Evolutionary conservation across 495 filamentous ascomycete genomes (phyloP), one percentile per base, ranked within the genome.

Genomic region (Immersiella caudata): DNA sequence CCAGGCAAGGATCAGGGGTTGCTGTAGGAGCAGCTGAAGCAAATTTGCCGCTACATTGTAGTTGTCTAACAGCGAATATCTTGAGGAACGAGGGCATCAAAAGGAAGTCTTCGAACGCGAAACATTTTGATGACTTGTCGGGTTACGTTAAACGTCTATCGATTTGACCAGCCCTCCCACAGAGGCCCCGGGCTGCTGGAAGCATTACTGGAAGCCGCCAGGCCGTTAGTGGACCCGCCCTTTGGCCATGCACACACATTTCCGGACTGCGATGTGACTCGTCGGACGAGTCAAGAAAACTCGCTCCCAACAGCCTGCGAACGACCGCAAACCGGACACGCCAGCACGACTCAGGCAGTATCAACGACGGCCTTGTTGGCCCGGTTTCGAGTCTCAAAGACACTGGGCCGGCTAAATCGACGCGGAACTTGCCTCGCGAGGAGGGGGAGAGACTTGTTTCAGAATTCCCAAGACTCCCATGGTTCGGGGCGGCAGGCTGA

Each of bases 341-440:
- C 18, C 49, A 59, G 24, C 26, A 59, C 24, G 24, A 59, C 56
- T 29, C 56, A 55, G 52, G 24, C 52, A 6, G 56, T n/a, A 22
- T 59, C 35, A 6, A 55, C 21, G 40, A 33, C 60, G 33, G 7
- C 46, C 36, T 33, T 54, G 54, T 40, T 60, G 69, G 66, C 61
- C 71, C 61, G 67, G 64, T 71, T 71, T 70, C 71, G 67, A 67
- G 51, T 63, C 40, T 63, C 49, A 52, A 59, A 66, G 64, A 52
- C 54, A 51, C 62, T 57, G 61, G 62, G 25, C 65, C 69, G 69
- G 72, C 58, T 73, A 71, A 73, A 67, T 67, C 35, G 49, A 59
- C 20, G 29, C 20, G 65, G 50, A 62, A 64, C 49, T 33, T 54
- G 60, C 54, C 64, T 57, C 55, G 57, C 27, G 21, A 65, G 60